phyloP scores from a whole-genome alignment of 2,329 filamentous ascomycete genomes.

The Calonectria montana region DNA sequence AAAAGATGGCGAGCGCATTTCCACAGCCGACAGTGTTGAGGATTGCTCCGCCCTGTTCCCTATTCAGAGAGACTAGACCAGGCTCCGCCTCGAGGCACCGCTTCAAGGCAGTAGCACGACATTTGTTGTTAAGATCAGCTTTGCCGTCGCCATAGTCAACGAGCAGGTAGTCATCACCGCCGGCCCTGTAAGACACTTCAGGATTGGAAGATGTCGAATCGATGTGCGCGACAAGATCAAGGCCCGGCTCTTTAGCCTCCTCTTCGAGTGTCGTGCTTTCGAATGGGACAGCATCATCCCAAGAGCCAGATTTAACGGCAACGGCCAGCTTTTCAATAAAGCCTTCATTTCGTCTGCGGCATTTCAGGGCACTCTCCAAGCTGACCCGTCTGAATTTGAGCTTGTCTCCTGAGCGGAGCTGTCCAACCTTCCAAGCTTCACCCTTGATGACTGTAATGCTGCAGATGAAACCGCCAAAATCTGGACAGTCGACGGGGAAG shows the following conservation, averaged over 20 bases:
- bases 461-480: constrained; percentile 47
- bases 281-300: constrained; percentile 12
- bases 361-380: constrained; percentile 36
- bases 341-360: constrained; percentile 12
- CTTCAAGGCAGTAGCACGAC: constrained; percentile 26
- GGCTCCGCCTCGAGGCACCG: constrained; percentile 24
- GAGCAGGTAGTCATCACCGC: constrained; percentile 63
- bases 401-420: constrained; percentile 46
- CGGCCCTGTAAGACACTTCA: constrained; percentile 54
- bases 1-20: constrained; percentile 21
- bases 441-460: constrained; percentile 45
- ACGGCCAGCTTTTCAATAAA: constrained; percentile 8
- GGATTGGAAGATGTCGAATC: constrained; percentile 42
- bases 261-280: constrained; percentile 7
- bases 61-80: constrained; percentile 15
- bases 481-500: constrained; percentile 48
- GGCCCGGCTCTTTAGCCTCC: constrained; percentile 8
- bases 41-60: constrained; percentile 13
- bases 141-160: constrained; percentile 68
- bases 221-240: constrained; percentile 10
- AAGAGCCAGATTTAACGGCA: background rate
- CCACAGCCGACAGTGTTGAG: constrained; percentile 24
- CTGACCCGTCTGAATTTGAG: constrained; percentile 52
- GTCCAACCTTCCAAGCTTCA: constrained; percentile 51
- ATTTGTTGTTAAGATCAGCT: constrained; percentile 65